Percentiles rank a stretch among this genome's conserved stretches.
Evolutionary conservation across 2,329 filamentous ascomycete genomes (phyloP).

Genomic region (Diplodia intermedia): DNA sequence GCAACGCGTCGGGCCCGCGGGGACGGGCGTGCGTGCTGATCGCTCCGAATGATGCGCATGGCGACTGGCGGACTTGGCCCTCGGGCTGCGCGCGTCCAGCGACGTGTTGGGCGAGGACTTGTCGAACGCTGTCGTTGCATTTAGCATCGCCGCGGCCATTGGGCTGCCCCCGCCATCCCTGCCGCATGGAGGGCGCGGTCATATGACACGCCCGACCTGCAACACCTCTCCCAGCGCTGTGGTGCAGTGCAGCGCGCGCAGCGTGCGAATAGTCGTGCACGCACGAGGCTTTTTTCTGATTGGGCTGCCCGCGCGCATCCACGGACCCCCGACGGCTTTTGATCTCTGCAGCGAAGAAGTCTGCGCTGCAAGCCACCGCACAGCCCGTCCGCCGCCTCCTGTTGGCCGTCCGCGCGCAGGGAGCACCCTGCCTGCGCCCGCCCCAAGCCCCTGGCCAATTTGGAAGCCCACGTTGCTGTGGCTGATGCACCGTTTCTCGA

Average conservation of each 20-base stretch:
- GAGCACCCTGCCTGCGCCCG: constrained; percentile 13
- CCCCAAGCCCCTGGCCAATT: constrained; percentile 28
- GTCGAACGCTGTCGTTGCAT: constrained; percentile 32
- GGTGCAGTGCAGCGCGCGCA: constrained; percentile 14
- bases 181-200: constrained; percentile 40
- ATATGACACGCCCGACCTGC: constrained; percentile 36
- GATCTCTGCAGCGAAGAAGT: constrained; percentile 25
- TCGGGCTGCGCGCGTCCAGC: constrained; percentile 19
- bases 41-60: constrained; percentile 32
- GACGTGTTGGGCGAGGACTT: constrained; percentile 32
- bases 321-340: constrained; percentile 21
- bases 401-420: constrained; percentile 4
- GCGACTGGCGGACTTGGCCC: constrained; percentile 25
- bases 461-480: constrained; percentile 29
- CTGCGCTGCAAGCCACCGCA: constrained; percentile 28
- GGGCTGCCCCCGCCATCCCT: constrained; percentile 34
- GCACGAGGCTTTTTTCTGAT: constrained; percentile 29
- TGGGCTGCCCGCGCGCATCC: constrained; percentile 6
- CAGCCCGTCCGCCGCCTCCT: constrained; percentile 24
- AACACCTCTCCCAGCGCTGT: constrained; percentile 15
- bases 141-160: constrained; percentile 33
- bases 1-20: constrained; percentile 26
- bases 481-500: constrained; percentile 28
- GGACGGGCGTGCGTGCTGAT: constrained; percentile 29
- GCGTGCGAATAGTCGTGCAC: constrained; percentile 19